Conservation (phyloP, 108 stramenopile species). For the Cyclotella atomus region DNA sequence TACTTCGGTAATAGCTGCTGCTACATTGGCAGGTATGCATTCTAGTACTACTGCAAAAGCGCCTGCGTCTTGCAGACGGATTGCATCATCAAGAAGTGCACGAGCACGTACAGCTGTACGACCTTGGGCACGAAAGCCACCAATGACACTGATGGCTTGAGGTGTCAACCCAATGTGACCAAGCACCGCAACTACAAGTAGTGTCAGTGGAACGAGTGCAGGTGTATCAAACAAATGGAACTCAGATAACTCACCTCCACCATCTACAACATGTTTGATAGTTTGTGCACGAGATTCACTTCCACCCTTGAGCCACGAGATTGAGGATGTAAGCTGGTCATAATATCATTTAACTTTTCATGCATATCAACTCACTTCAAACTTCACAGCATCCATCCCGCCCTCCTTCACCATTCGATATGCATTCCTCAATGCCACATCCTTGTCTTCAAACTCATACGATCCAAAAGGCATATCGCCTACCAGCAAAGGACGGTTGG, state of each 20-base stretch:
- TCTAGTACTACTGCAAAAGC: slow-evolving; percentile 96
- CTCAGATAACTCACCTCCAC: slow-evolving; percentile 80
- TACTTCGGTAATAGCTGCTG: slow-evolving; percentile 87
- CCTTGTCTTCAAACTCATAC: slow-evolving; percentile 90
- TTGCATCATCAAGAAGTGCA: slow-evolving; percentile 90
- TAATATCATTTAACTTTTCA: background rate
- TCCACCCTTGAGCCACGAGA: slow-evolving; percentile 75
- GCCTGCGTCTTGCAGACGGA: slow-evolving; percentile 94
- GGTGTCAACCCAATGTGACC: slow-evolving; percentile 98
- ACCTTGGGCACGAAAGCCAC: slow-evolving; percentile 98
- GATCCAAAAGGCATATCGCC: slow-evolving; percentile 98
- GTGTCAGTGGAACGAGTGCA: background rate
- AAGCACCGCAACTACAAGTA: slow-evolving; percentile 92
- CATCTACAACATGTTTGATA: slow-evolving; percentile 86
- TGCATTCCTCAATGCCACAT: slow-evolving; percentile 87
- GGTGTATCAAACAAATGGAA: background rate
- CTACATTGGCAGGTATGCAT: slow-evolving; percentile 96
- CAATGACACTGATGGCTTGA: slow-evolving; percentile 94
- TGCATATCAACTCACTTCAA: slow-evolving; percentile 73
- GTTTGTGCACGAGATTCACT: slow-evolving; percentile 68
- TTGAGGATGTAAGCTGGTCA: too few species aligned
- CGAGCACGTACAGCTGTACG: slow-evolving; percentile 90
- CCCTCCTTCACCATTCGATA: slow-evolving; percentile 92
- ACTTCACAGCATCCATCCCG: slow-evolving; percentile 92
- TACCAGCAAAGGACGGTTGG: slow-evolving; percentile 84